Evolutionary conservation across 306 rosid genomes (phyloP).

Genomic region (Trichosanthes cucumerina): DNA sequence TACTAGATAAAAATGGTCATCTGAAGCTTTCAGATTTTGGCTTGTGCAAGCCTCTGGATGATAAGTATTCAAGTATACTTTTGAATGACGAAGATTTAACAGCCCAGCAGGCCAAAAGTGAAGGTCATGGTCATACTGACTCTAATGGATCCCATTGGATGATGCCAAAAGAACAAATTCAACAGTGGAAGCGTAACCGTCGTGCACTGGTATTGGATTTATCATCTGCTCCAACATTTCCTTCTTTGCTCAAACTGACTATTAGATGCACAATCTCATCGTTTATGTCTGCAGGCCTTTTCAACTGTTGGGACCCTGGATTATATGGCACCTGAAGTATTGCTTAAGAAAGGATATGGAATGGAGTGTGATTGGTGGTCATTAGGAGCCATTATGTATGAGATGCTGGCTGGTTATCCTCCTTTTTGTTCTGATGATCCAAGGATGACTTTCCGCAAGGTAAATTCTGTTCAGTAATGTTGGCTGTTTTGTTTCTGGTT

Average conservation of each 20-base stretch:
- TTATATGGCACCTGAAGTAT: conserved; percentile 98
- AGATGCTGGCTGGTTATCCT: conserved; percentile 96
- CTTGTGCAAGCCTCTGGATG: conserved; percentile 95
- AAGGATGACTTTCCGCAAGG: conserved; percentile 98
- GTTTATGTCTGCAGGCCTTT: conserved; percentile 51
- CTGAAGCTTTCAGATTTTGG: conserved; percentile 99
- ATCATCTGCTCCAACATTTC: conserved; percentile 1
- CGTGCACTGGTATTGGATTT: conserved; percentile 61
- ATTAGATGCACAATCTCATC: background rate
- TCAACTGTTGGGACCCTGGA: conserved; percentile 99
- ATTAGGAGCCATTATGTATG: conserved; percentile 95
- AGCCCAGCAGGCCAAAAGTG: conserved; percentile 48
- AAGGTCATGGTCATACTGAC: conserved; percentile 52
- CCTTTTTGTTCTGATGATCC: conserved; percentile 99
- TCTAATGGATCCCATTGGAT: conserved; percentile 59
- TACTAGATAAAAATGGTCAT: conserved; percentile 89
- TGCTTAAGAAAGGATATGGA: conserved; percentile 96
- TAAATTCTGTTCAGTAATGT: conserved; percentile 19
- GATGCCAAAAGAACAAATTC: conserved; percentile 95
- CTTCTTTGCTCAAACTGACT: background rate
- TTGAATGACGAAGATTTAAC: conserved; percentile 72
- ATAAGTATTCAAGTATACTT: conserved; percentile 75
- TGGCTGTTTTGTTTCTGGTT: conserved; percentile 7
- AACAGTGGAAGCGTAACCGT: conserved; percentile 95
- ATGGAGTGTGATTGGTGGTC: conserved; percentile 99